Evolutionary conservation across 164 flowering plant genomes (phyloP).

Genomic region (Cinnamomum micranthum): DNA sequence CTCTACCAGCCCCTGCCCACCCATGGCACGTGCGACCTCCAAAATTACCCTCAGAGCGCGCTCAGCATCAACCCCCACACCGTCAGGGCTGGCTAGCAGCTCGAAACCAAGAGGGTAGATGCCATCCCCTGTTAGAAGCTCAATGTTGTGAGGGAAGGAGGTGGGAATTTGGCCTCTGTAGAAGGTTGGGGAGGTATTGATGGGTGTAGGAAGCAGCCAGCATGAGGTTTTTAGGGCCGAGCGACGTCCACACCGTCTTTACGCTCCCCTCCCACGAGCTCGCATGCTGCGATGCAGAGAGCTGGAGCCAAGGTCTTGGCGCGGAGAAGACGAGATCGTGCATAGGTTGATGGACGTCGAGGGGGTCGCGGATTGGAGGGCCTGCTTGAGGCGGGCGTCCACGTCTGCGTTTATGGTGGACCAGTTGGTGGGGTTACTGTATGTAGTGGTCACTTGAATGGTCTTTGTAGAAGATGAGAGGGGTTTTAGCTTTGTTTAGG

Average conservation of each 20-base stretch:
- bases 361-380: conserved; percentile 37
- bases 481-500: conserved; percentile 14
- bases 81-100: conserved; percentile 34
- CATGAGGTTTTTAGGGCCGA: conserved; percentile 55
- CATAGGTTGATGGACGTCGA: conserved; percentile 53
- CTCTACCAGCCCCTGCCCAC: conserved; percentile 43
- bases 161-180: conserved; percentile 22
- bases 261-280: conserved; percentile 57
- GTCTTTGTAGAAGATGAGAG: background rate
- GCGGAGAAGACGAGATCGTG: conserved; percentile 47
- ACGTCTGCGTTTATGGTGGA: conserved; percentile 36
- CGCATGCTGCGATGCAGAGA: conserved; percentile 56
- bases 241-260: conserved; percentile 55
- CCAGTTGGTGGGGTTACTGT: conserved; percentile 34
- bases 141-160: conserved; percentile 33
- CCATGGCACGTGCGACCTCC: conserved; percentile 48
- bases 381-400: conserved; percentile 35
- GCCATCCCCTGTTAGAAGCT: conserved; percentile 52
- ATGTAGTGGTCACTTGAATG: conserved; percentile 13
- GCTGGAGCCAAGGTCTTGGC: conserved; percentile 48
- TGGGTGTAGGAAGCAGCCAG: conserved; percentile 44
- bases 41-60: conserved; percentile 42
- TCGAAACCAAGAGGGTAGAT: conserved; percentile 49
- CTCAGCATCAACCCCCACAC: conserved; percentile 17
- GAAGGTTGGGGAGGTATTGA: conserved; percentile 28